These are phyloP conservation scores for Calocybe indica DNA, from an alignment of 768 basidiomycete species.

Conservation along the genomic window DNA sequence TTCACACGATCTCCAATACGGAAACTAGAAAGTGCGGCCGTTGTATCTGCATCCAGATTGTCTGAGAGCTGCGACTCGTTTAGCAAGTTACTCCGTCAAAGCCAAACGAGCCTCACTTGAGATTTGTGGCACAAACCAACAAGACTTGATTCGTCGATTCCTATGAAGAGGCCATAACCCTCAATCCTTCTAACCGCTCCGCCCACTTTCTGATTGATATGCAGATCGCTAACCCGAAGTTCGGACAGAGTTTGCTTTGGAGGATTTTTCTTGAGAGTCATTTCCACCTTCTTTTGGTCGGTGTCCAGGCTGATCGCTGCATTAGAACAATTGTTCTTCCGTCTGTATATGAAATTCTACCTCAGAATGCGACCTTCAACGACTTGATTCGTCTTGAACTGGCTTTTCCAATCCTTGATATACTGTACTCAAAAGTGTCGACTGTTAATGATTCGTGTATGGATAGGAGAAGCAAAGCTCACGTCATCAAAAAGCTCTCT, in stretches of 20 bases:
- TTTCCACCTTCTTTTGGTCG: slow-evolving; percentile 77
- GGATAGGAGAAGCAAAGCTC: slow-evolving; percentile 16
- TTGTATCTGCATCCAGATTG: slow-evolving; percentile 74
- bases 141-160: slow-evolving; percentile 79
- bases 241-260: slow-evolving; percentile 32
- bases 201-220: slow-evolving; percentile 74
- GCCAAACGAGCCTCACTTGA: slow-evolving; percentile 45
- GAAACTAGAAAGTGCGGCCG: slow-evolving; percentile 74
- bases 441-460: slow-evolving; percentile 3
- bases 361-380: slow-evolving; percentile 82
- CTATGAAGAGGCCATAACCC: slow-evolving; percentile 89
- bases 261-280: slow-evolving; percentile 77
- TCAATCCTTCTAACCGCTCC: slow-evolving; percentile 79
- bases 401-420: slow-evolving; percentile 92
- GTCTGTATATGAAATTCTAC: slow-evolving; percentile 29
- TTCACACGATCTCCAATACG: slow-evolving; percentile 84
- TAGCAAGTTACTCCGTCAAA: not conserved
- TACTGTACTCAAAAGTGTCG: slow-evolving; percentile 41
- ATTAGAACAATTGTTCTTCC: not conserved
- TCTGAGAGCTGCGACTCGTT: slow-evolving; percentile 67
- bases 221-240: slow-evolving; percentile 49
- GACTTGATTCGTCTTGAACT: slow-evolving; percentile 73
- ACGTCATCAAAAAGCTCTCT: slow-evolving; percentile 88
- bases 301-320: slow-evolving; percentile 53
- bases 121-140: slow-evolving; percentile 93